These are phyloP conservation scores for Durio zibethinus DNA, from an alignment of 345 rosid species.

Conservation along the genomic window DNA sequence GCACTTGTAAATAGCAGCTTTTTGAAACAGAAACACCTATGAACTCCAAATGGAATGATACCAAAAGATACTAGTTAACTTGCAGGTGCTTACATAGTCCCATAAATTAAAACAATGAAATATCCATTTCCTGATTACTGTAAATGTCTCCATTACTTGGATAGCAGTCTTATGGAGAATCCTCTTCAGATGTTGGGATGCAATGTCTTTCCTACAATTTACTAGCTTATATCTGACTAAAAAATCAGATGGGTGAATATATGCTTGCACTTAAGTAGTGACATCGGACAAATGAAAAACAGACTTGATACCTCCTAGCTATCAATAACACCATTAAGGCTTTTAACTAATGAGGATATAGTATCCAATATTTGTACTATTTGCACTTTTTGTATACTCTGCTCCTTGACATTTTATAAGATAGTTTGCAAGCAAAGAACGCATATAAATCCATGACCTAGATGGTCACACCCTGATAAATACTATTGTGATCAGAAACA, in stretches of 20 bases:
- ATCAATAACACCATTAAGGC: neutral
- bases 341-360: neutral
- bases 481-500: neutral
- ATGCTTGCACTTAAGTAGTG: neutral
- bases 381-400: neutral
- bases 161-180: neutral
- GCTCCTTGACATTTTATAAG: neutral
- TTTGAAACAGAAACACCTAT: conserved; percentile 93
- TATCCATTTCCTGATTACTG: neutral
- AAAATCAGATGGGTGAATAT: neutral
- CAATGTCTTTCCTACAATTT: neutral
- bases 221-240: neutral
- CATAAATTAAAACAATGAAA: neutral
- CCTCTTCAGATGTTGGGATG: neutral
- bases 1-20: conserved; percentile 84
- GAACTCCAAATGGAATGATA: conserved; percentile 11
- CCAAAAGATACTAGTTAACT: conserved; percentile 2
- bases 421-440: neutral
- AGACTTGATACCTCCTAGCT: neutral
- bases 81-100: neutral
- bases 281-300: neutral
- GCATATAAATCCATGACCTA: neutral
- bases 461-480: neutral
- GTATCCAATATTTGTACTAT: neutral
- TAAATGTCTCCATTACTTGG: neutral